phyloP scores from a whole-genome alignment of 2,329 filamentous ascomycete genomes.

The Sporothrix inflata region DNA sequence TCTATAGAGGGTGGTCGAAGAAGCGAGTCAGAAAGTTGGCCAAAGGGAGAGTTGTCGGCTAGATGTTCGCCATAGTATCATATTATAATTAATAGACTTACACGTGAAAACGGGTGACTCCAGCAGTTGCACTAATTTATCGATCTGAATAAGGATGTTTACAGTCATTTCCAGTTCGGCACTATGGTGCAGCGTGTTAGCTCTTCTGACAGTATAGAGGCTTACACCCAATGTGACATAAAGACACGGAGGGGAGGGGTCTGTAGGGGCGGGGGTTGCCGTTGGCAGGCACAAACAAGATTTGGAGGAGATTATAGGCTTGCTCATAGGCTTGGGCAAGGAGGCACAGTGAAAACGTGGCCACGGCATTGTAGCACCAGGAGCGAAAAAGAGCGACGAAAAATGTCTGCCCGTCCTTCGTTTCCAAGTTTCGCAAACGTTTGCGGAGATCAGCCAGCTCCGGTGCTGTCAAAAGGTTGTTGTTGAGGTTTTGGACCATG shows the following conservation, averaged over 20 bases:
- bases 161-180: conserved; percentile 98
- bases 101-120: conserved; percentile 98
- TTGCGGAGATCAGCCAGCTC: conserved; percentile 91
- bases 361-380: conserved; percentile 98
- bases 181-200: conserved; percentile 49
- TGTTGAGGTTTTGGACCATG: conserved; percentile 99
- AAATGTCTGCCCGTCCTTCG: conserved; percentile 90
- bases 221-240: not conserved
- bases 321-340: conserved; percentile 98
- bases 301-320: conserved; percentile 91
- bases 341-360: conserved; percentile 93
- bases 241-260: not conserved
- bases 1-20: conserved; percentile 56
- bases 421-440: conserved; percentile 85
- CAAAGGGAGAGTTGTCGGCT: not conserved
- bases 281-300: conserved; percentile 68
- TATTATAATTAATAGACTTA: conserved; percentile 49
- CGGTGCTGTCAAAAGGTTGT: conserved; percentile 96
- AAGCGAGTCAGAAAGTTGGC: not conserved
- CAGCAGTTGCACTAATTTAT: conserved; percentile 94
- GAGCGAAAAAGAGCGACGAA: conserved; percentile 94
- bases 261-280: not conserved
- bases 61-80: not conserved
- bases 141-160: conserved; percentile 97
- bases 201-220: not conserved